Percentiles rank a stretch among this genome's conserved stretches.
These are phyloP conservation scores for Auricularia cornea DNA, from an alignment of 768 basidiomycete species.

Conservation along the genomic window DNA sequence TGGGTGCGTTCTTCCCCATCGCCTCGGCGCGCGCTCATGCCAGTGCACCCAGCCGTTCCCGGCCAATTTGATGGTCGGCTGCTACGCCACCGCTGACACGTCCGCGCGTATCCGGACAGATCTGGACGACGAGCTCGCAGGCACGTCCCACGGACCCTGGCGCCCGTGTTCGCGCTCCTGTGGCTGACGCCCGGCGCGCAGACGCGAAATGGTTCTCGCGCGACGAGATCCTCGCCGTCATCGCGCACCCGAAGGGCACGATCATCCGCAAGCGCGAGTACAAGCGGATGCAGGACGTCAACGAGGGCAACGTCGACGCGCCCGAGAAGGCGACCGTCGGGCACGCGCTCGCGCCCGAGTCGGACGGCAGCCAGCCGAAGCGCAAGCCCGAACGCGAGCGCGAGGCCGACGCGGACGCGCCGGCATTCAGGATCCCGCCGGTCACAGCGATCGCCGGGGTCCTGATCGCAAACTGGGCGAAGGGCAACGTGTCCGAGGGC, in stretches of 20 bases:
- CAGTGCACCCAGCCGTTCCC: conserved; percentile 65
- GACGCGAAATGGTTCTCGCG: conserved; percentile 88
- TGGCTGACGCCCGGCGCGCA: conserved; percentile 19
- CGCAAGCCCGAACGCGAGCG: conserved; percentile 14
- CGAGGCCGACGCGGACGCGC: conserved; percentile 26
- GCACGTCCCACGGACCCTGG: conserved; percentile 30
- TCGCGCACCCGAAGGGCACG: conserved; percentile 49
- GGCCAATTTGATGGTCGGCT: conserved; percentile 84
- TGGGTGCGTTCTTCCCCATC: conserved; percentile 48
- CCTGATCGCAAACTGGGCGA: conserved; percentile 70
- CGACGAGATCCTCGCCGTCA: conserved; percentile 55
- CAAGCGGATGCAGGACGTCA: conserved; percentile 36
- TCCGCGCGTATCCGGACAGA: conserved; percentile 70
- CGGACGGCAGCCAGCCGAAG: conserved; percentile 15
- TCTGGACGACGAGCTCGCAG: conserved; percentile 92
- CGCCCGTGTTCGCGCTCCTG: neutral
- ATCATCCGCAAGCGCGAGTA: conserved; percentile 41
- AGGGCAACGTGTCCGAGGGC: conserved; percentile 14
- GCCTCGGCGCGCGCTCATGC: neutral
- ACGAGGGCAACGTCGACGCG: conserved; percentile 14
- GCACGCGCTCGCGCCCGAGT: conserved; percentile 24
- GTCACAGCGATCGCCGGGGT: conserved; percentile 75
- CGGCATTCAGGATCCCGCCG: conserved; percentile 69
- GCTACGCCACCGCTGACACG: conserved; percentile 70
- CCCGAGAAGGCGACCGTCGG: conserved; percentile 12